Evolutionary conservation across 1,284 basidiomycete genomes (phyloP), one percentile per base, ranked within the genome.

Genomic region (Ustilago lituana): DNA sequence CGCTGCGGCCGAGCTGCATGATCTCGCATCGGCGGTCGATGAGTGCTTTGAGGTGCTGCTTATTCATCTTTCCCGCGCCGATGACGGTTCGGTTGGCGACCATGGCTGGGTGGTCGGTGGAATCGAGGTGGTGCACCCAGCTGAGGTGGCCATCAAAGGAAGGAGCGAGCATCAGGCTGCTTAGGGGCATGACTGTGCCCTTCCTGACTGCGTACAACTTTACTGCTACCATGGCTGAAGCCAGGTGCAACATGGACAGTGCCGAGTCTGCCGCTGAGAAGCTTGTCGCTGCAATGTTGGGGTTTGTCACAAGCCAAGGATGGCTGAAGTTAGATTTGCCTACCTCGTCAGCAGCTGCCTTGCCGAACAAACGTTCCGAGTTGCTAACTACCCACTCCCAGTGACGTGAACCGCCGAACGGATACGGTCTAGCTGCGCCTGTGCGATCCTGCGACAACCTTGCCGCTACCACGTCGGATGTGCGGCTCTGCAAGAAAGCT

Each of bases 91-190:
- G 66, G 32, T 69, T 69, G 39, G 39, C 35, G 17, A 60, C 56
- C 4, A 63, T 32, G 1, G 67, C 57, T 3, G 68, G 68, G 43
- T 71, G 62, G 22, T 57, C 35, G 44, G 45, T 46, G 3, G 62
- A 33, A 17, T 71, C 58, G 4, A 71, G 39, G 33, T 71, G 68
- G 1, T 65, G 62, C 7, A 66, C 33, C 68, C 68, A 71, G 20
- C 15, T n/a, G 11, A 52, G 33, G 7, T 71, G 68, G 22, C 62
- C 68, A 12, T 57, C 54, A 41, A 57, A 66, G 0, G 54, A 26
- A 2, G 51, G 10, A 3, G 68, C 40, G 2, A 71, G 51, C 51
- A 71, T 57, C 22, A 71, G 26, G 22, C 58, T 62, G 51, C 58
- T 56, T 3, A 56, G 48, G 0, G 53, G 46, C 40, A 45, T 51